Conservation (phyloP, 2,329 filamentous ascomycete genomes). For the Penicillium griseofulvum region DNA sequence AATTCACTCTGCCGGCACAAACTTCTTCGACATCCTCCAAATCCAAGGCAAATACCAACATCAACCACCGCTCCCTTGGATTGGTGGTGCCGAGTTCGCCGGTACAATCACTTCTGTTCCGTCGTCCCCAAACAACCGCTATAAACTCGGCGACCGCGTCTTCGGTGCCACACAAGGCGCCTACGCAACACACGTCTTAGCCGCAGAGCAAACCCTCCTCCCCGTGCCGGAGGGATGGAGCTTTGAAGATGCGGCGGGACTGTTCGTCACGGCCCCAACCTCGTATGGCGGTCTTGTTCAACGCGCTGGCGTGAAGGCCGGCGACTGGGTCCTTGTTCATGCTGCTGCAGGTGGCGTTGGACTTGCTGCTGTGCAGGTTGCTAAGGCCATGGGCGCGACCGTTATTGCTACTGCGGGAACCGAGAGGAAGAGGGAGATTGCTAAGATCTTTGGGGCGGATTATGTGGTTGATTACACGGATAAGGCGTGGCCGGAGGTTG, state of each 20-base stretch:
- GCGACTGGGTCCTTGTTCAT: constrained; percentile 86
- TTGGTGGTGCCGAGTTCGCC: constrained; percentile 82
- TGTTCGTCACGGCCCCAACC: constrained; percentile 91
- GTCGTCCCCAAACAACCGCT: constrained; percentile 54
- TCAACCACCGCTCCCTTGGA: constrained; percentile 84
- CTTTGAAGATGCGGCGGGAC: constrained; percentile 77
- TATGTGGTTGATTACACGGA: constrained; percentile 76
- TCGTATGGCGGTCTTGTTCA: constrained; percentile 80
- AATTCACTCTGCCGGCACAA: constrained; percentile 82
- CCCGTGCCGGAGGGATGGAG: constrained; percentile 79
- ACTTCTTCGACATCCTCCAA: constrained; percentile 97
- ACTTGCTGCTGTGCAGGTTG: constrained; percentile 86
- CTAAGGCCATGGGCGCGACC: constrained; percentile 84
- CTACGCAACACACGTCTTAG: constrained; percentile 74
- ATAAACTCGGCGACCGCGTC: constrained; percentile 74
- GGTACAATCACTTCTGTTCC: constrained; percentile 72
- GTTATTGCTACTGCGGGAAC: constrained; percentile 92
- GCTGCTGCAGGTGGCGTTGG: constrained; percentile 91
- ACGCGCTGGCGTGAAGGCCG: constrained; percentile 71
- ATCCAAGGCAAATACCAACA: constrained; percentile 94
- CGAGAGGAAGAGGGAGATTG: constrained; percentile 74
- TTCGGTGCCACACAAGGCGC: constrained; percentile 86
- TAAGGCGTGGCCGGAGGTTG: constrained; percentile 64
- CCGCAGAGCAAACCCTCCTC: constrained; percentile 64
- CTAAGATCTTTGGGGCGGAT: constrained; percentile 78